These are phyloP conservation scores for Termitomyces heimii DNA, from an alignment of 768 basidiomycete genomes.

Conservation along the genomic window DNA sequence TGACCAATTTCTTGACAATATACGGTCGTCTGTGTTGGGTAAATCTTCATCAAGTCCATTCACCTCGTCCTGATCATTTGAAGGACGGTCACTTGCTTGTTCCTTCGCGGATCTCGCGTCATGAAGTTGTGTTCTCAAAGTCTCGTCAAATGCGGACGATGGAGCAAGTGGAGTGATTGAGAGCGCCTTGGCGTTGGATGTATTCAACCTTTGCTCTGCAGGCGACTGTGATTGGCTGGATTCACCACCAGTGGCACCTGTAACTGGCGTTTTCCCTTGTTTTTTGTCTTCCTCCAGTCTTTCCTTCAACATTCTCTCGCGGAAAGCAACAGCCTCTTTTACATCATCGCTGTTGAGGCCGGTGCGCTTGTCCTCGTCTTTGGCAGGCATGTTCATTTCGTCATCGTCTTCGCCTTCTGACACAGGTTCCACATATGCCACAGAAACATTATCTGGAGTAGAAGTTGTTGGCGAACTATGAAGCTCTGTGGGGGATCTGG, in stretches of 20 bases:
- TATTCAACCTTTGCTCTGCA: conserved; percentile 23
- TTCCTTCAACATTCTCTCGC: conserved; percentile 73
- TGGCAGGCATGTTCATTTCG: conserved; percentile 59
- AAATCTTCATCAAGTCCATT: conserved; percentile 20
- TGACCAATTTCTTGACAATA: conserved; percentile 61
- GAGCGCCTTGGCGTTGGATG: conserved; percentile 28
- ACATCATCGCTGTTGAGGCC: conserved; percentile 71
- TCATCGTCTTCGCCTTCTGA: conserved; percentile 96
- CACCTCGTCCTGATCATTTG: conserved; percentile 35
- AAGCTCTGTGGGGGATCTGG: conserved; percentile 41
- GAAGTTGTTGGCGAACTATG: conserved; percentile 39
- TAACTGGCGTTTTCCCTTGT: conserved; percentile 13
- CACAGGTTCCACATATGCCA: conserved; percentile 76
- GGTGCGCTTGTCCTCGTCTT: conserved; percentile 77
- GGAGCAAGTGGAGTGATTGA: conserved; percentile 87
- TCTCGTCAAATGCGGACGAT: conserved; percentile 79
- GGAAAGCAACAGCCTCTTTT: conserved; percentile 79
- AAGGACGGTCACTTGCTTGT: conserved; percentile 19
- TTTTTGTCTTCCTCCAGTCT: conserved; percentile 24
- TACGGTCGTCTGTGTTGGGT: conserved; percentile 37
- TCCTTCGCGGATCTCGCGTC: conserved; percentile 24
- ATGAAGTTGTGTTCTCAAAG: conserved; percentile 62
- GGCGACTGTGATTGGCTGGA: conserved; percentile 13
- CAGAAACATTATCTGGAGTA: conserved; percentile 27
- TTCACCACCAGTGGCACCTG: neutral